These are phyloP conservation scores for Blastocystis sp. DNA, from an alignment of 352 stramenopile species.

Conservation along the genomic window DNA sequence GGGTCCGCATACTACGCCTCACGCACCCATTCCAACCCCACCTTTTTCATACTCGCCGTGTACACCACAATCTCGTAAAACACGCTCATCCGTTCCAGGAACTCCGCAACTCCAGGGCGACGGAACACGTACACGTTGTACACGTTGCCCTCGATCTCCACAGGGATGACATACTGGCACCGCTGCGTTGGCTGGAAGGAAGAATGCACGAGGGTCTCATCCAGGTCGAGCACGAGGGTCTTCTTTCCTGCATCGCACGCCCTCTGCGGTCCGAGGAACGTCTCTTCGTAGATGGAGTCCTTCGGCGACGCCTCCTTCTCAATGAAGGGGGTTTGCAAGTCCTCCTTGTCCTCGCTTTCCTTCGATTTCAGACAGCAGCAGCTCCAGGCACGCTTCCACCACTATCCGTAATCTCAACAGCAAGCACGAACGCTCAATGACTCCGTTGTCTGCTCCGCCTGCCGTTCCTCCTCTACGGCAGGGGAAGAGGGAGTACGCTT, in stretches of 20 bases:
- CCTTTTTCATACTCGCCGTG: constrained; percentile 89
- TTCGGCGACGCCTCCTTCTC: neutral
- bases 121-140: constrained; percentile 86
- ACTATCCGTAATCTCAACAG: constrained; percentile 17
- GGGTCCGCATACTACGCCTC: constrained; percentile 87
- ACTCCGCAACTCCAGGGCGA: constrained; percentile 88
- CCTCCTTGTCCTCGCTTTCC: neutral
- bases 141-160: constrained; percentile 85
- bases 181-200: constrained; percentile 88
- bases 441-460: neutral
- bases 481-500: constrained; percentile 13
- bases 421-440: neutral
- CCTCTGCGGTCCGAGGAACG: constrained; percentile 66
- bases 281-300: neutral
- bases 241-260: constrained; percentile 80
- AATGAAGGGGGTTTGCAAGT: neutral
- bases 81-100: constrained; percentile 89
- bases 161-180: constrained; percentile 92
- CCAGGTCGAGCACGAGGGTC: constrained; percentile 89
- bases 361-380: constrained; percentile 18
- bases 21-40: constrained; percentile 45
- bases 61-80: constrained; percentile 97
- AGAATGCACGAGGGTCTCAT: constrained; percentile 94
- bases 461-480: neutral
- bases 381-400: constrained; percentile 43